phyloP scores from a whole-genome alignment of 805 yeast species.

The Metschnikowia drakensbergensis region DNA sequence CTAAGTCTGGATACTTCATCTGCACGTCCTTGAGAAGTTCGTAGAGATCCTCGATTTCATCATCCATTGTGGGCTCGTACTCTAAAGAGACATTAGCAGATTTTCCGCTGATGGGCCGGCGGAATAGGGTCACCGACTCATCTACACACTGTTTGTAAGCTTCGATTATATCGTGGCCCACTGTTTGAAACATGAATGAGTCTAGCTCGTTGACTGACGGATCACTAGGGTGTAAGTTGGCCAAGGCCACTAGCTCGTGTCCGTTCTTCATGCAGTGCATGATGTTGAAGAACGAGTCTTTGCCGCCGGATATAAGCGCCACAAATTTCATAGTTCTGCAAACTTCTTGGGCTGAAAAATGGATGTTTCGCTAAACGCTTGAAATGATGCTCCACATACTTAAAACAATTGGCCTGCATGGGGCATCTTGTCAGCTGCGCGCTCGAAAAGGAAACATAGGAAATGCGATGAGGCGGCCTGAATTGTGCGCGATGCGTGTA shows the following conservation, averaged over 20 bases:
- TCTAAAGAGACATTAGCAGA: conserved; percentile 66
- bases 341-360: neutral
- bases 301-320: conserved; percentile 92
- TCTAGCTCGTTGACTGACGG: conserved; percentile 60
- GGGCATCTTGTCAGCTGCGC: neutral
- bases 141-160: conserved; percentile 66
- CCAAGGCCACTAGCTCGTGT: conserved; percentile 82
- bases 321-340: conserved; percentile 69
- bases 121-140: conserved; percentile 60
- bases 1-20: conserved; percentile 59
- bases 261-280: conserved; percentile 82
- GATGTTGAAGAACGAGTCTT: conserved; percentile 89
- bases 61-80: conserved; percentile 61
- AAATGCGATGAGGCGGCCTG: conserved; percentile 2
- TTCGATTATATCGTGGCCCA: conserved; percentile 78
- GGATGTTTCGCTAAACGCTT: neutral
- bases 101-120: conserved; percentile 59
- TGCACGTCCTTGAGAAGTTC: conserved; percentile 48
- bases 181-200: conserved; percentile 97
- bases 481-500: conserved; percentile 1
- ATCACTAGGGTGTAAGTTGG: conserved; percentile 68
- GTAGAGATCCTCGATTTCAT: conserved; percentile 85
- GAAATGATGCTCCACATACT: conserved; percentile 1
- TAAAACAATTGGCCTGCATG: neutral
- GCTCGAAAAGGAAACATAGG: neutral